A percentile compares a stretch with the other conserved stretches of the same genome.
Evolutionary conservation across 495 filamentous ascomycete genomes (phyloP).

Genomic region (Penicillium verhagenii): DNA sequence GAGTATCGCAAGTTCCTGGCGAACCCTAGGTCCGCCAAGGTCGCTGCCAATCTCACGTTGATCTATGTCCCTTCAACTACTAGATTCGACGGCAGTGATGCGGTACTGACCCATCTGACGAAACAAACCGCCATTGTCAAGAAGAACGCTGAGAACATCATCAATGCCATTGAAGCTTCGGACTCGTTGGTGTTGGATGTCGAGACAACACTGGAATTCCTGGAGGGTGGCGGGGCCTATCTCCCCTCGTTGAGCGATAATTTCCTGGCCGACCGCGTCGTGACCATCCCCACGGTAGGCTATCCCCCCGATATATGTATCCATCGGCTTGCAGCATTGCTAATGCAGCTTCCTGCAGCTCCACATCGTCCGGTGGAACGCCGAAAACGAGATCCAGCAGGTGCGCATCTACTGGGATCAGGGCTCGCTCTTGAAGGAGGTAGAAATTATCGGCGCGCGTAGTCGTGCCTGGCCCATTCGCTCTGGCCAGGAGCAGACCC

Average conservation of each 20-base stretch:
- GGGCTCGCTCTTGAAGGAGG: slow-evolving; percentile 83
- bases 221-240: slow-evolving; percentile 78
- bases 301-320: slow-evolving; percentile 32
- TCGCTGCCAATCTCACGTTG: slow-evolving; percentile 71
- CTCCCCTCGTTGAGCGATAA: slow-evolving; percentile 92
- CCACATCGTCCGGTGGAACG: slow-evolving; percentile 86
- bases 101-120: slow-evolving; percentile 75
- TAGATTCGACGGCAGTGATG: slow-evolving; percentile 62
- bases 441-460: slow-evolving; percentile 87
- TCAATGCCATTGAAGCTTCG: slow-evolving; percentile 68
- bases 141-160: slow-evolving; percentile 73
- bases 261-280: slow-evolving; percentile 81
- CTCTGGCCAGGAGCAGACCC: slow-evolving; percentile 81
- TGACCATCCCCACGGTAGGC: slow-evolving; percentile 79
- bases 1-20: slow-evolving; percentile 78
- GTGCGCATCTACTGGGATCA: slow-evolving; percentile 95
- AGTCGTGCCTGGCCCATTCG: slow-evolving; percentile 92
- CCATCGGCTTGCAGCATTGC: slow-evolving; percentile 20
- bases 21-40: slow-evolving; percentile 59
- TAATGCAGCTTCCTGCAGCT: slow-evolving; percentile 51
- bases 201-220: slow-evolving; percentile 81
- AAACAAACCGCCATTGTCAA: slow-evolving; percentile 62
- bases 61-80: slow-evolving; percentile 92
- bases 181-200: slow-evolving; percentile 72
- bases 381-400: slow-evolving; percentile 71